These are phyloP conservation scores for Geotrichum ghanense DNA, from an alignment of 805 yeast species.

Conservation along the genomic window DNA sequence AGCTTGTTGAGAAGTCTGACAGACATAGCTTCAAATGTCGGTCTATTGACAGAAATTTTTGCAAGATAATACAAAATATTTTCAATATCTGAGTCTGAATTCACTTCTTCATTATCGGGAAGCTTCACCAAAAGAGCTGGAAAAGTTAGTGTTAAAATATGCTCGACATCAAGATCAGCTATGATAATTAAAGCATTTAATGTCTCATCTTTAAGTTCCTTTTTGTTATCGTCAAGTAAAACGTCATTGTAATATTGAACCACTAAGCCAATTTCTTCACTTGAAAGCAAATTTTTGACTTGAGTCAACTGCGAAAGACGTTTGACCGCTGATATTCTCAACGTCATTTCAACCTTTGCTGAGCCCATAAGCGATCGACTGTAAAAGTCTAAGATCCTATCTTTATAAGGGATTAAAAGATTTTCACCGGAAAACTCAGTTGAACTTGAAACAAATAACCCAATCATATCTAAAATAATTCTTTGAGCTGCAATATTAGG, in stretches of 20 bases:
- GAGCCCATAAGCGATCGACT: constrained; percentile 61
- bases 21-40: constrained; percentile 29
- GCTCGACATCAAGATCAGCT: constrained; percentile 26
- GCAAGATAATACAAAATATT: constrained; percentile 24
- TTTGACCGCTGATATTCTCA: constrained; percentile 54
- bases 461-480: constrained; percentile 45
- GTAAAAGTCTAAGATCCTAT: constrained; percentile 53
- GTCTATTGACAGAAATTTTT: constrained; percentile 23
- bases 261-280: constrained; percentile 48
- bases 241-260: constrained; percentile 55
- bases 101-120: constrained; percentile 33
- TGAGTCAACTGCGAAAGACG: constrained; percentile 49
- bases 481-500: constrained; percentile 42
- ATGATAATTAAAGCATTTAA: constrained; percentile 43
- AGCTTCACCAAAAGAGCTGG: constrained; percentile 41
- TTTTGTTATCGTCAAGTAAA: constrained; percentile 39
- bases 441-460: constrained; percentile 45
- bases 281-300: constrained; percentile 31
- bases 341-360: constrained; percentile 55
- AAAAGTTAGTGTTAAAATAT: constrained; percentile 40
- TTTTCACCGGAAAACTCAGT: constrained; percentile 22
- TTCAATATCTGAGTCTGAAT: constrained; percentile 13
- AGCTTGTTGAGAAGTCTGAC: constrained; percentile 29
- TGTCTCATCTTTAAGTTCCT: constrained; percentile 41
- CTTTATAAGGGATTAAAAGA: constrained; percentile 40